These are phyloP conservation scores for Citrullus colocynthis DNA, from an alignment of 306 rosid species.

Conservation along the genomic window DNA sequence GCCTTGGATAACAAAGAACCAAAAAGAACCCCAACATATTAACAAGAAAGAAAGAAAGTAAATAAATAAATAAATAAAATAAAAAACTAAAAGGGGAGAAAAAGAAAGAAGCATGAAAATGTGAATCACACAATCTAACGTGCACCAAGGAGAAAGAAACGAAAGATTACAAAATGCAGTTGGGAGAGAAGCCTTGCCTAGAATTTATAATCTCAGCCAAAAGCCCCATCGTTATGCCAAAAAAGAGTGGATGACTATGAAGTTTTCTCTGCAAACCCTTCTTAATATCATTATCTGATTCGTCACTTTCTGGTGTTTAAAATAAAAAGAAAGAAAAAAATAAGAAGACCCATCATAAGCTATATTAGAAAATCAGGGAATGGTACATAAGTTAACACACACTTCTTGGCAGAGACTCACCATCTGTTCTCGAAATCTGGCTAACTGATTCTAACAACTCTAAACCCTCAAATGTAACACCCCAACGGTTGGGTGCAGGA, in stretches of 20 bases:
- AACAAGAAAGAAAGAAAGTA: neutral
- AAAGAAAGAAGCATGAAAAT: neutral
- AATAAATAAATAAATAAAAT: neutral
- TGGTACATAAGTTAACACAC: neutral
- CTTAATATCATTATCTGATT: constrained; percentile 15
- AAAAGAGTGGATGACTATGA: constrained; percentile 76
- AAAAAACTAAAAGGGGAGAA: neutral
- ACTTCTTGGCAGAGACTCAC: constrained; percentile 29
- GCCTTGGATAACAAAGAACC: neutral
- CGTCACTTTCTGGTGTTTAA: constrained; percentile 18
- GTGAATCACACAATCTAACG: neutral
- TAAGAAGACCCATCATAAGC: neutral
- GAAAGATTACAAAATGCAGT: neutral
- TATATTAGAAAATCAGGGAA: constrained; percentile 1
- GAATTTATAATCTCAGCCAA: constrained; percentile 94
- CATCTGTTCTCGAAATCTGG: constrained; percentile 25
- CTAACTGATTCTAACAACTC: constrained; percentile 50
- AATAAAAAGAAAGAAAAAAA: neutral
- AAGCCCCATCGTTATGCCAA: constrained; percentile 91
- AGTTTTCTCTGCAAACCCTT: constrained; percentile 41
- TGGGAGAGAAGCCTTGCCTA: constrained; percentile 44
- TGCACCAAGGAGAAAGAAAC: neutral
- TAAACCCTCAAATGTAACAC: constrained; percentile 63
- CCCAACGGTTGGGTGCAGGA: constrained; percentile 99
- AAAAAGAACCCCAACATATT: neutral